Conservation (phyloP, 1,284 basidiomycete species). For the Cutaneotrichosporon sp. region DNA sequence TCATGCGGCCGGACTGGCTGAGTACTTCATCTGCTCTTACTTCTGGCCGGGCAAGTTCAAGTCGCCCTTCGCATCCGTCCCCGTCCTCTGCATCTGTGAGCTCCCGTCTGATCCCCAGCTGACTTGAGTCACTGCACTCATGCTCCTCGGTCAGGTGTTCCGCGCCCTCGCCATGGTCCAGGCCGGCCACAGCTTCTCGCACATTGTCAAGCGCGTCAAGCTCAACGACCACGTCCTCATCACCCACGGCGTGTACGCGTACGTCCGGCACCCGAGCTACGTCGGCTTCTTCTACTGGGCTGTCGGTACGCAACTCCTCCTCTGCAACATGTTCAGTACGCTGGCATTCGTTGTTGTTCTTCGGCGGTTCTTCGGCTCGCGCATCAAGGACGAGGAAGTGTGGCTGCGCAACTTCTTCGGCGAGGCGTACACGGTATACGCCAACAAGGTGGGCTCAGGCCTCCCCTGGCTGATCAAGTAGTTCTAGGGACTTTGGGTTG, state of each 20-base stretch:
- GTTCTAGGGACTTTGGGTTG: neutral
- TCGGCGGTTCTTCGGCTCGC: slow-evolving; percentile 79
- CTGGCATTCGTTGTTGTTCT: slow-evolving; percentile 59
- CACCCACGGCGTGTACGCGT: slow-evolving; percentile 79
- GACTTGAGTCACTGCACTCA: slow-evolving; percentile 50
- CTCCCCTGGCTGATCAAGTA: slow-evolving; percentile 58
- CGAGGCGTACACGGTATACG: slow-evolving; percentile 69
- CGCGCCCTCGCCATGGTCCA: slow-evolving; percentile 94
- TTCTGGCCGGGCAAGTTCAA: slow-evolving; percentile 56
- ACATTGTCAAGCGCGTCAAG: slow-evolving; percentile 71
- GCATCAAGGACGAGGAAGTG: slow-evolving; percentile 76
- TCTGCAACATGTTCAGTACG: slow-evolving; percentile 76
- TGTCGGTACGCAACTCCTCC: slow-evolving; percentile 85
- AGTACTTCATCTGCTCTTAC: slow-evolving; percentile 74
- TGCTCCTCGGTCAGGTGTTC: slow-evolving; percentile 70
- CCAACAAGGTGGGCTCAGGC: slow-evolving; percentile 65
- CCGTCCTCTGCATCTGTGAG: slow-evolving; percentile 50
- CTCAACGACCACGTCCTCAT: slow-evolving; percentile 73
- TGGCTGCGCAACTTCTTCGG: slow-evolving; percentile 78
- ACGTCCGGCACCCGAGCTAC: slow-evolving; percentile 93
- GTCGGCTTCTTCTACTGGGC: slow-evolving; percentile 99
- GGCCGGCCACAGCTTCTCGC: slow-evolving; percentile 88
- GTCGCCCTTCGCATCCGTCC: slow-evolving; percentile 28
- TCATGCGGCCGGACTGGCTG: slow-evolving; percentile 71
- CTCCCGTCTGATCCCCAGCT: slow-evolving; percentile 4